phyloP scores from a whole-genome alignment of 768 basidiomycete genomes.

The Amanita pseudoporphyria region DNA sequence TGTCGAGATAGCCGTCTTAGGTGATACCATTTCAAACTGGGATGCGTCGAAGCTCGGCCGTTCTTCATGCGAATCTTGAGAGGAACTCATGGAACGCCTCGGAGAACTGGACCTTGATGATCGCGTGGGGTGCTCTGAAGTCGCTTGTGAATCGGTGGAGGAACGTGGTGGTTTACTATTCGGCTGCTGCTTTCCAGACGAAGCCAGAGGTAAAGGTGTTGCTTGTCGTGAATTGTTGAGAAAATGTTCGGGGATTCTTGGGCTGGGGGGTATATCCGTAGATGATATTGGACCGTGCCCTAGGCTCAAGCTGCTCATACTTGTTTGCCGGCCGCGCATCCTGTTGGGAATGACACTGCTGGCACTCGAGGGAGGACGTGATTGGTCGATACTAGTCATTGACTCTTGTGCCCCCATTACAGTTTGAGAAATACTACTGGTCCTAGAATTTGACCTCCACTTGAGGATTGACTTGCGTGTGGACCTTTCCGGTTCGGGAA shows the following conservation, averaged over 20 bases:
- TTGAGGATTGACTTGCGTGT: constrained; percentile 68
- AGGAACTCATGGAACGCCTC: constrained; percentile 28
- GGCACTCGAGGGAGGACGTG: constrained; percentile 14
- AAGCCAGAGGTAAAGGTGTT: neutral
- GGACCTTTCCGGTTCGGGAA: constrained; percentile 33
- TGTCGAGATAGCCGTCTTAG: constrained; percentile 35
- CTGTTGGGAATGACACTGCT: constrained; percentile 10
- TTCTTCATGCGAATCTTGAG: constrained; percentile 31
- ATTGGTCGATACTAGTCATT: neutral
- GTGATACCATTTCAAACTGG: constrained; percentile 58
- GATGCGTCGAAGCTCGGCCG: constrained; percentile 51
- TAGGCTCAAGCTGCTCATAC: neutral
- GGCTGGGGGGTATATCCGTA: constrained; percentile 54
- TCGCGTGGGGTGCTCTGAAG: neutral
- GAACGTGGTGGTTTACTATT: neutral
- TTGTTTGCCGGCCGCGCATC: constrained; percentile 7
- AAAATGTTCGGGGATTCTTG: constrained; percentile 47
- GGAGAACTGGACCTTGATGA: constrained; percentile 8
- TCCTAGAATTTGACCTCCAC: constrained; percentile 40
- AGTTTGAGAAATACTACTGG: constrained; percentile 10
- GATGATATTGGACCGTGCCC: constrained; percentile 10
- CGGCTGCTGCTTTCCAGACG: constrained; percentile 19
- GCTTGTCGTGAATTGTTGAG: constrained; percentile 11
- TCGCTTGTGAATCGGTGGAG: neutral
- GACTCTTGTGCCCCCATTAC: neutral